These are phyloP conservation scores for Diaporthe sp. DNA, from an alignment of 2,329 filamentous ascomycete species.

Conservation along the genomic window DNA sequence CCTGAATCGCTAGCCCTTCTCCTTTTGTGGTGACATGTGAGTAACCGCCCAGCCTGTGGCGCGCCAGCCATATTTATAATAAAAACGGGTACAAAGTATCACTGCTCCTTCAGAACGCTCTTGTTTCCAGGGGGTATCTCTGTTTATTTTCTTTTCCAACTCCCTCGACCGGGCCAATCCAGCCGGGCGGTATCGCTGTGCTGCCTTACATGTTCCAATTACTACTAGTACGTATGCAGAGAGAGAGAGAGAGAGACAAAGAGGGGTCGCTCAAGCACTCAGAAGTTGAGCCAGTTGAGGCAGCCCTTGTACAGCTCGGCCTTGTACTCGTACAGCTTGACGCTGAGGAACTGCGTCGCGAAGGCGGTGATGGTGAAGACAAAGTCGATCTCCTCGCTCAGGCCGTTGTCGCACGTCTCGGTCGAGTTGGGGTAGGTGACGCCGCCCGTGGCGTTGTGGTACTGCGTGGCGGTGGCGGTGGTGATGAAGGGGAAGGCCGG, in stretches of 20 bases:
- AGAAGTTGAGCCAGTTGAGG: slow-evolving; percentile 21
- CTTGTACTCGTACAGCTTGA: slow-evolving; percentile 38
- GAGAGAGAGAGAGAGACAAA: neutral
- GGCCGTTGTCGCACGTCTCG: slow-evolving; percentile 37
- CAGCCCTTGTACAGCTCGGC: slow-evolving; percentile 35
- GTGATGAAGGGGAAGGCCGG: slow-evolving; percentile 39
- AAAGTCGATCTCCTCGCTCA: slow-evolving; percentile 34
- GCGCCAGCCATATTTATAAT: neutral
- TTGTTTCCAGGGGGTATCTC: slow-evolving; percentile 26
- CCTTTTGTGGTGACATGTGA: neutral
- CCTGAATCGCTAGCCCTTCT: neutral
- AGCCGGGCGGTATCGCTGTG: neutral
- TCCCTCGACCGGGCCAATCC: slow-evolving; percentile 3
- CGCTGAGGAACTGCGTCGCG: slow-evolving; percentile 34
- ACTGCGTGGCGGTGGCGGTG: slow-evolving; percentile 38
- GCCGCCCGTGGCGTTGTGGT: slow-evolving; percentile 33
- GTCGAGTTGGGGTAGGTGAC: slow-evolving; percentile 37
- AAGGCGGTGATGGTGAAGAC: slow-evolving; percentile 36
- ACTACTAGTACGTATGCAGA: neutral
- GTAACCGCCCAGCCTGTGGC: slow-evolving; percentile 21
- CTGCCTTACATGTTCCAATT: neutral
- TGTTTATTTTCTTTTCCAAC: neutral
- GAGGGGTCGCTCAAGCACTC: neutral
- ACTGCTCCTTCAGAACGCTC: slow-evolving; percentile 19
- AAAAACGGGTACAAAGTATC: neutral